A percentile compares a stretch with the other conserved stretches of the same genome.
Evolutionary conservation across 805 yeast genomes (phyloP).

Genomic region (Kodamaea fukazawae): DNA sequence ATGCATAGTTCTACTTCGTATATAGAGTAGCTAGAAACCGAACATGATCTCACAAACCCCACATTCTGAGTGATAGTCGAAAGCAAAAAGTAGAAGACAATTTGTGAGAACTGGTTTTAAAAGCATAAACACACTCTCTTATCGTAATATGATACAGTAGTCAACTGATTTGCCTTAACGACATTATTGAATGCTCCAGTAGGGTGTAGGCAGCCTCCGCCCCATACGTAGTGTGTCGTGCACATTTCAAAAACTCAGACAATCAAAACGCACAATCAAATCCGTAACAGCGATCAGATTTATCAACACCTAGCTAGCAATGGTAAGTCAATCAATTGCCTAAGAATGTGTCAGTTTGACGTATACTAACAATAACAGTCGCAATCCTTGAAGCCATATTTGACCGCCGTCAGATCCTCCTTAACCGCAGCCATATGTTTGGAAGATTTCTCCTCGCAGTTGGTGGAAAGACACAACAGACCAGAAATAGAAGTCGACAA

Average conservation of each 20-base stretch:
- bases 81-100: too few relatives aligned
- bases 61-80: too few relatives aligned
- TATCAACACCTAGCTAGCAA: background rate
- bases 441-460: slow-evolving; percentile 91
- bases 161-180: too few relatives aligned
- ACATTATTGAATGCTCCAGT: too few relatives aligned
- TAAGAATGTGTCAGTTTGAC: background rate
- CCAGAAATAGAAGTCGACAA: slow-evolving; percentile 92
- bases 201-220: too few relatives aligned
- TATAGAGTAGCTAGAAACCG: too few relatives aligned
- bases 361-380: slow-evolving; percentile 47
- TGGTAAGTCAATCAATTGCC: slow-evolving; percentile 3
- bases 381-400: slow-evolving; percentile 93
- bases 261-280: background rate
- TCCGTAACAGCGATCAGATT: background rate
- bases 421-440: slow-evolving; percentile 90
- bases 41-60: too few relatives aligned
- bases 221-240: background rate
- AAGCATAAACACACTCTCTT: too few relatives aligned
- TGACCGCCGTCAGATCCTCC: slow-evolving; percentile 89
- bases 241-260: background rate
- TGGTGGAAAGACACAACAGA: slow-evolving; percentile 94
- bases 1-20: too few relatives aligned
- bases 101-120: too few relatives aligned
- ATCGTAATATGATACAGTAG: too few relatives aligned